These are phyloP conservation scores for Mucor indicus DNA, from an alignment of 371 early-diverging fungal species.

Conservation along the genomic window DNA sequence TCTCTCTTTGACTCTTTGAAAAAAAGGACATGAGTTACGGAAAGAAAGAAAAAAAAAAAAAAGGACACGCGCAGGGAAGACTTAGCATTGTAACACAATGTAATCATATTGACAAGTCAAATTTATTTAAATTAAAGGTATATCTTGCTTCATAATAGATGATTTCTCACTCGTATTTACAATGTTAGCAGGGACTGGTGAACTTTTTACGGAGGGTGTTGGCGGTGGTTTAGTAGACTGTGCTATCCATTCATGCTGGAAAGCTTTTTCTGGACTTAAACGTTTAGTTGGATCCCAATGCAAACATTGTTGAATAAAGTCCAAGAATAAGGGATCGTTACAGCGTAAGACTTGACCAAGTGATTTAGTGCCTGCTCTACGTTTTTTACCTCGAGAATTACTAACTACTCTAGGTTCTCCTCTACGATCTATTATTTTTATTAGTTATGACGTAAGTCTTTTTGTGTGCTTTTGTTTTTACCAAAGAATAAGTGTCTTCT, in stretches of 20 bases:
- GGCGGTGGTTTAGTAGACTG: no score
- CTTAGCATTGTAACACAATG: no score
- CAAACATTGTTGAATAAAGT: conserved; percentile 83
- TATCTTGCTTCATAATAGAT: no score
- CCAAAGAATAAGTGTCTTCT: conserved; percentile 88
- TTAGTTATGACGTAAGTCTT: no score
- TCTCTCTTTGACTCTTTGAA: background rate
- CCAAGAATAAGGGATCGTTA: conserved; percentile 72
- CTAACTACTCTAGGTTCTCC: conserved; percentile 70
- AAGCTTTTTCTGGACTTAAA: conserved; percentile 82
- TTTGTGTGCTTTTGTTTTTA: conserved; percentile 26
- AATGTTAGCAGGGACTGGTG: no score
- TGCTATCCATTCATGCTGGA: conserved; percentile 76
- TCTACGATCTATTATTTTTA: no score
- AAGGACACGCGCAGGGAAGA: no score
- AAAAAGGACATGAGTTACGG: background rate
- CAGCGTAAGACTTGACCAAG: conserved; percentile 70
- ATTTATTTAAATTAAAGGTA: no score
- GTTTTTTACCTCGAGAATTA: conserved; percentile 88
- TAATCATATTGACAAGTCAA: no score
- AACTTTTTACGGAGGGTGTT: no score
- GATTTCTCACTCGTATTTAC: no score
- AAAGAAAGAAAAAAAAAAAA: background rate
- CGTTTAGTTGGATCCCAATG: conserved; percentile 89
- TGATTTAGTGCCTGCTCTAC: conserved; percentile 75